These are phyloP conservation scores for Phytophthora citricola DNA, from an alignment of 352 stramenopile genomes.

Conservation along the genomic window DNA sequence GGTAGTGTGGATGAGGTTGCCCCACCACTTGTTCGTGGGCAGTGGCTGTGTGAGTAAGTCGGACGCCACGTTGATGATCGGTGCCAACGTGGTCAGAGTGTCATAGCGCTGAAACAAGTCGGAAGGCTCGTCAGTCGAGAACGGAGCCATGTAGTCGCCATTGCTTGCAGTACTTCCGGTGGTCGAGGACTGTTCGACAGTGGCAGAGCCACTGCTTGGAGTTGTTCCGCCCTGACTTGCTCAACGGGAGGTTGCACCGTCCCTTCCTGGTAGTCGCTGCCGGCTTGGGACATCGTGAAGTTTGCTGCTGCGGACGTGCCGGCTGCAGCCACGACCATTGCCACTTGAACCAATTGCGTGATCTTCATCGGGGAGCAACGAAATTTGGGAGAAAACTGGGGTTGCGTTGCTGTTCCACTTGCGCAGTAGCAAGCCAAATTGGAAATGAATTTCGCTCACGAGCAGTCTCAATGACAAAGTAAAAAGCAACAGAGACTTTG, in stretches of 20 bases:
- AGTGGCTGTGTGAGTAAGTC: slow-evolving; percentile 57
- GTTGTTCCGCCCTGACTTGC: slow-evolving; percentile 4
- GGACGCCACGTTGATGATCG: slow-evolving; percentile 68
- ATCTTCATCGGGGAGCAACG: slow-evolving; percentile 34
- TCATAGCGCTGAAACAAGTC: slow-evolving; percentile 64
- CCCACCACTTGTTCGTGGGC: slow-evolving; percentile 90
- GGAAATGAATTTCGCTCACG: slow-evolving; percentile 30
- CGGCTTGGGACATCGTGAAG: slow-evolving; percentile 30
- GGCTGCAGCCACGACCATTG: slow-evolving; percentile 10
- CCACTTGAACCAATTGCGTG: slow-evolving; percentile 33
- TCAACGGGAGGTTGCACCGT: slow-evolving; percentile 25
- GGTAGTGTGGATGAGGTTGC: slow-evolving; percentile 75
- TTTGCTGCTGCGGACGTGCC: slow-evolving; percentile 10
- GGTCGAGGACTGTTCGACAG: slow-evolving; percentile 11
- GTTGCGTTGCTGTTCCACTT: slow-evolving; percentile 20
- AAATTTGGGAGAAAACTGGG: slow-evolving; percentile 10
- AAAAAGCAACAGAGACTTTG: slow-evolving; percentile 9
- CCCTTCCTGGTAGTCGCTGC: slow-evolving; percentile 29
- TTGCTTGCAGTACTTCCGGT: slow-evolving; percentile 9
- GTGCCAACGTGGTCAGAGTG: slow-evolving; percentile 55
- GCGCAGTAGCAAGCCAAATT: slow-evolving; percentile 29
- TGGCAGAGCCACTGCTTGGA: slow-evolving; percentile 12
- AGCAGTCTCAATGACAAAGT: slow-evolving; percentile 9
- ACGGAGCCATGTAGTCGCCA: slow-evolving; percentile 44
- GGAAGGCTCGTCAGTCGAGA: slow-evolving; percentile 56